phyloP scores from a whole-genome alignment of 2,329 filamentous ascomycete genomes.

The Clonostachys chloroleuca region DNA sequence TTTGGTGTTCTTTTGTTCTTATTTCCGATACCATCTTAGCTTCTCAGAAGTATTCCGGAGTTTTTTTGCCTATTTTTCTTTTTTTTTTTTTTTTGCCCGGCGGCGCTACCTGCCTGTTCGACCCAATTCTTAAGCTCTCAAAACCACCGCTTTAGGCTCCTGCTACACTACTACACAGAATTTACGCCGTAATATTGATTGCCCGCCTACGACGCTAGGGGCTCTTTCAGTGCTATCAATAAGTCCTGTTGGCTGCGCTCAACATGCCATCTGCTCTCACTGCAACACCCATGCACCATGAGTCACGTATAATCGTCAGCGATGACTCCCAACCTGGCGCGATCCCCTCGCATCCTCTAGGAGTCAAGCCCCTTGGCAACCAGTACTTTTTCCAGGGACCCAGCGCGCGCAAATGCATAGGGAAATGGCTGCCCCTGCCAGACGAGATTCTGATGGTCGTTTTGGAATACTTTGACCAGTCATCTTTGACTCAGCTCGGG shows the following conservation, averaged over 20 bases:
- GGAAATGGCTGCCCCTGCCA: constrained; percentile 63
- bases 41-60: no score
- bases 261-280: background rate
- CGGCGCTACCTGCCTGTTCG: no score
- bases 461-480: constrained; percentile 68
- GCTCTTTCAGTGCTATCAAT: background rate
- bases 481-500: constrained; percentile 60
- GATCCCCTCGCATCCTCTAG: constrained; percentile 75
- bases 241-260: background rate
- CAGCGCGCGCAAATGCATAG: constrained; percentile 64
- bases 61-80: no score
- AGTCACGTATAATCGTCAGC: constrained; percentile 11
- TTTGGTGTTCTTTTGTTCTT: no score
- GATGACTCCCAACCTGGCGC: constrained; percentile 25
- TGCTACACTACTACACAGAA: no score
- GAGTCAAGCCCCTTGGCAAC: constrained; percentile 85
- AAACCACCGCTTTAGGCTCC: no score
- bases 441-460: constrained; percentile 77
- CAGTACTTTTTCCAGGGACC: constrained; percentile 60
- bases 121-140: no score
- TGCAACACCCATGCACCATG: constrained; percentile 13
- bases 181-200: no score
- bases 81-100: no score
- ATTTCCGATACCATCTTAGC: no score
- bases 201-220: background rate